phyloP scores from a whole-genome alignment of 306 rosid genomes.

The Vigna unguiculata region DNA sequence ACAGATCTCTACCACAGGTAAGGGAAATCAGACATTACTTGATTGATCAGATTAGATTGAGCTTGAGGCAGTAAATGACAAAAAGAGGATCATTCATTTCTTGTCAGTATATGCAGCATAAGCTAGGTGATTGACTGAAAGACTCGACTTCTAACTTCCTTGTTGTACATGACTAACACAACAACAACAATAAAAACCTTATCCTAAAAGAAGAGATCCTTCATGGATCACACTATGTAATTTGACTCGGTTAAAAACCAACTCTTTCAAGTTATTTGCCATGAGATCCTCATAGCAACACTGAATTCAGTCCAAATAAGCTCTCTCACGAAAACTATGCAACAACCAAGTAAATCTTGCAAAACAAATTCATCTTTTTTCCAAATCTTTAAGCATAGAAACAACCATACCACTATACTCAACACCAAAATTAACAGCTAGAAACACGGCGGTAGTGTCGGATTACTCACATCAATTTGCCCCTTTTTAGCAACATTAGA shows the following conservation, averaged over 20 bases:
- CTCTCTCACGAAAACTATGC: slow-evolving; percentile 7
- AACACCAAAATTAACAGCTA: not conserved
- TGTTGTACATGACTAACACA: not conserved
- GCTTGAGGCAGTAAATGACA: slow-evolving; percentile 33
- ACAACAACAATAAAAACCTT: not conserved
- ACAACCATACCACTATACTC: slow-evolving; percentile 20
- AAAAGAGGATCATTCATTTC: not conserved
- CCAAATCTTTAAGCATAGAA: not conserved
- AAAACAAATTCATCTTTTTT: not conserved
- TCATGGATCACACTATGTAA: not conserved
- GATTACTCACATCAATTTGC: slow-evolving; percentile 83
- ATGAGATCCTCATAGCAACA: not conserved
- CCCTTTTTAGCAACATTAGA: slow-evolving; percentile 95
- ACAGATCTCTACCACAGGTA: not conserved
- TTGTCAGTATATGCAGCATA: slow-evolving; percentile 1
- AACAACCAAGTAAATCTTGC: not conserved
- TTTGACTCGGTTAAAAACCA: not conserved
- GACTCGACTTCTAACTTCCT: slow-evolving; percentile 5
- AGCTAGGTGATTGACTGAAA: slow-evolving; percentile 10
- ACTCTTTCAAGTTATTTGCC: not conserved
- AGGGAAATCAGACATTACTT: not conserved
- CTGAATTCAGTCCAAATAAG: slow-evolving; percentile 24
- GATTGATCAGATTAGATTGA: slow-evolving; percentile 12
- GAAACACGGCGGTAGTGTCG: not conserved
- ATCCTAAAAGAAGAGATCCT: not conserved